A percentile compares a stretch with the other conserved stretches of the same genome.
Evolutionary conservation across 805 yeast genomes (phyloP).

Genomic region (Wickerhamiella kazuoi): DNA sequence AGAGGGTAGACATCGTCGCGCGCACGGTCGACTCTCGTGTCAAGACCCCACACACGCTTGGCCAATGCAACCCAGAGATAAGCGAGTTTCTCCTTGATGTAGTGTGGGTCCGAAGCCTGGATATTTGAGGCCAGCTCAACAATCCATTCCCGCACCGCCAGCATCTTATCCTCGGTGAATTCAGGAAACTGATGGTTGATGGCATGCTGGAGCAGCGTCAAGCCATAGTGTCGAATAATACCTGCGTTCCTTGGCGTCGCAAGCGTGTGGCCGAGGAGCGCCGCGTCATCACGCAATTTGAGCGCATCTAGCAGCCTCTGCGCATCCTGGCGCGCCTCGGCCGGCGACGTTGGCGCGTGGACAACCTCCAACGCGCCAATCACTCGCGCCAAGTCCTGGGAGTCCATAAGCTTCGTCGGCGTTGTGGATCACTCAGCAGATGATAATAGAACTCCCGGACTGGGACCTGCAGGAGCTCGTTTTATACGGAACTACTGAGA

Average conservation of each 20-base stretch:
- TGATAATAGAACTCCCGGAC: background rate
- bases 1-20: slow-evolving; percentile 18
- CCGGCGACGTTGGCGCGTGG: slow-evolving; percentile 19
- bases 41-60: slow-evolving; percentile 76
- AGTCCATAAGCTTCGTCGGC: slow-evolving; percentile 1
- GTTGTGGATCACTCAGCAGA: background rate
- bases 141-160: slow-evolving; percentile 69
- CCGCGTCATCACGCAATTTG: slow-evolving; percentile 65
- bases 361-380: slow-evolving; percentile 48
- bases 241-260: slow-evolving; percentile 41
- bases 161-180: slow-evolving; percentile 40
- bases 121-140: slow-evolving; percentile 54
- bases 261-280: slow-evolving; percentile 80
- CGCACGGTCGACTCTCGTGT: slow-evolving; percentile 8
- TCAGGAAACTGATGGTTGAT: slow-evolving; percentile 34
- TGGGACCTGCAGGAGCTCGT: too few relatives aligned
- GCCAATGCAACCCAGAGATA: slow-evolving; percentile 83
- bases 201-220: slow-evolving; percentile 60
- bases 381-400: slow-evolving; percentile 30
- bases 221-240: slow-evolving; percentile 78
- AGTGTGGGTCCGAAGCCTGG: slow-evolving; percentile 61
- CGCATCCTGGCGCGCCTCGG: slow-evolving; percentile 30
- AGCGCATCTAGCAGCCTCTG: slow-evolving; percentile 56
- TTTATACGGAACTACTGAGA: too few relatives aligned
- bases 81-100: slow-evolving; percentile 75